Conservation (phyloP, 192 early-diverging fungal species). For the Backusella westeae region DNA sequence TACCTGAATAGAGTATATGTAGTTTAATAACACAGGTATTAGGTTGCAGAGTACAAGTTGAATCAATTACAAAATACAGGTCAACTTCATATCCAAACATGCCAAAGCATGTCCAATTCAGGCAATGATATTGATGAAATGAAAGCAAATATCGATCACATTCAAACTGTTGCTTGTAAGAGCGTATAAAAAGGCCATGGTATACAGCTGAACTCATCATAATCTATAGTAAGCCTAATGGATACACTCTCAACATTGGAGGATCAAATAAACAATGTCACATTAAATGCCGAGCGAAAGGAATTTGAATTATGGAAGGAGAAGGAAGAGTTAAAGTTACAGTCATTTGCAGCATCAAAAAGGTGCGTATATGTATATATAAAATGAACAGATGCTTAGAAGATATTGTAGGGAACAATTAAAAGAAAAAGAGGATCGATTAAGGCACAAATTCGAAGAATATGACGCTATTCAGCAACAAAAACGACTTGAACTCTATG, state of each 20-base stretch:
- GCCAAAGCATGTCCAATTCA: background rate
- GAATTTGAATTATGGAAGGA: constrained; percentile 31
- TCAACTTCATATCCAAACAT: constrained; percentile 2
- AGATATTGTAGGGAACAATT: constrained; percentile 6
- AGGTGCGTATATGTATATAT: background rate
- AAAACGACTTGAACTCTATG: constrained; percentile 30
- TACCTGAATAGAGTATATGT: background rate
- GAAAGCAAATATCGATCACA: background rate
- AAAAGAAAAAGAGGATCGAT: background rate
- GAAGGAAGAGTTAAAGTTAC: constrained; percentile 4
- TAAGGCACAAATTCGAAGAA: constrained; percentile 20
- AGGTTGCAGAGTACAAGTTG: constrained; percentile 7
- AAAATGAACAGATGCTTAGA: background rate
- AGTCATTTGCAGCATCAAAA: background rate
- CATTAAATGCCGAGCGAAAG: constrained; percentile 12
- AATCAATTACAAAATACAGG: constrained; percentile 3
- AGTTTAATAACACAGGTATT: background rate
- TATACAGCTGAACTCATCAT: background rate
- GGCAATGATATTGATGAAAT: background rate
- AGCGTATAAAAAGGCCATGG: background rate
- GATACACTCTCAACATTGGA: constrained; percentile 19
- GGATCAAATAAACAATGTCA: constrained; percentile 16
- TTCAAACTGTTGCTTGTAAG: constrained; percentile 17
- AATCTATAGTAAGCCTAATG: constrained; percentile 18
- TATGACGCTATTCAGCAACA: constrained; percentile 21